A percentile compares a stretch with the other conserved stretches of the same genome.
Evolutionary conservation across 306 rosid genomes (phyloP).

Genomic region (Adenanthera pavonina): DNA sequence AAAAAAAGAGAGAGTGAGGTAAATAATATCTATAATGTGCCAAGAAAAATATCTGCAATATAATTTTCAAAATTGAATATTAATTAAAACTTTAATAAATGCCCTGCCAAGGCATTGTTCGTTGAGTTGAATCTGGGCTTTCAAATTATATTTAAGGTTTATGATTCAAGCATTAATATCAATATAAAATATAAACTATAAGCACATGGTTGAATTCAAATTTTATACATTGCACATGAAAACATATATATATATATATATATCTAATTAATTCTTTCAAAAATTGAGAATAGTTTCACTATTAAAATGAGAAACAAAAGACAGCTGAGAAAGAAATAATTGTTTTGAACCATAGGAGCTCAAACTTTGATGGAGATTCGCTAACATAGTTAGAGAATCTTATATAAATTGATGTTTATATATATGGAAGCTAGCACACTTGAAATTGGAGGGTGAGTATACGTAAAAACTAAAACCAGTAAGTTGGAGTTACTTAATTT

Average conservation of each 20-base stretch:
- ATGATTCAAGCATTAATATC: no score
- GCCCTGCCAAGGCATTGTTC: background rate
- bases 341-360: no score
- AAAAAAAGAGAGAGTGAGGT: background rate
- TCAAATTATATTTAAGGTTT: no score
- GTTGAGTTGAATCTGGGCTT: no score
- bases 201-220: no score
- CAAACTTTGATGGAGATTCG: background rate
- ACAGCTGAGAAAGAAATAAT: no score
- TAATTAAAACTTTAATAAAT: background rate
- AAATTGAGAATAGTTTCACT: background rate
- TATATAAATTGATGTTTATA: conserved; percentile 7
- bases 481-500: no score
- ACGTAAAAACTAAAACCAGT: no score
- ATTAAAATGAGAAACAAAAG: no score
- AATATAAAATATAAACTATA: no score
- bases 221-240: no score
- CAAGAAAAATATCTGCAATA: background rate
- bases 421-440: background rate
- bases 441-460: background rate
- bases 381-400: conserved; percentile 26
- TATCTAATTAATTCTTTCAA: background rate
- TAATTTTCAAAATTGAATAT: background rate
- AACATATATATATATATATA: no score
- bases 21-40: background rate